These are phyloP conservation scores for Neurospora sp. DNA, from an alignment of 2,329 filamentous ascomycete genomes.

Conservation along the genomic window DNA sequence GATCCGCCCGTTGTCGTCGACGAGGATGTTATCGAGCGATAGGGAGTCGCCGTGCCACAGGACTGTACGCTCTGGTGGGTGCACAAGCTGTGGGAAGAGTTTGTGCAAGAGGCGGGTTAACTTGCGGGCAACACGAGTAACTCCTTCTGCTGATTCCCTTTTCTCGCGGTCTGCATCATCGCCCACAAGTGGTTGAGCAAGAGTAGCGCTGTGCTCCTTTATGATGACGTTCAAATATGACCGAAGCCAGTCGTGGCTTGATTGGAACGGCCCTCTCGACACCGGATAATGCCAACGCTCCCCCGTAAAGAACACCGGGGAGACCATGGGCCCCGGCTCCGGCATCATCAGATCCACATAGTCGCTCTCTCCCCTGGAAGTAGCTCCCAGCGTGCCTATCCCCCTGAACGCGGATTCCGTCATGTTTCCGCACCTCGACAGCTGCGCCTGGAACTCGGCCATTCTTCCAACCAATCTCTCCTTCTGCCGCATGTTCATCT, in stretches of 20 bases:
- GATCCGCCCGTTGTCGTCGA: conserved; percentile 26
- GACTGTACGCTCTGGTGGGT: conserved; percentile 21
- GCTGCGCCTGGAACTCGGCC: conserved; percentile 22
- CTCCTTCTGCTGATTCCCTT: conserved; percentile 22
- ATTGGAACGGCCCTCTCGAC: conserved; percentile 27
- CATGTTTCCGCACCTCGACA: conserved; percentile 16
- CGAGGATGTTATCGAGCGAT: conserved; percentile 28
- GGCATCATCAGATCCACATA: neutral
- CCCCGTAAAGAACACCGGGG: conserved; percentile 25
- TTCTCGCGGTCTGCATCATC: conserved; percentile 20
- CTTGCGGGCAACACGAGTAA: conserved; percentile 17
- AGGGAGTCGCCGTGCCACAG: conserved; percentile 31
- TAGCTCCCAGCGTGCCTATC: conserved; percentile 19
- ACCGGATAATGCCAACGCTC: conserved; percentile 23
- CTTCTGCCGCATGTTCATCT: conserved; percentile 25
- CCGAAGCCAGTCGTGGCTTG: conserved; percentile 29
- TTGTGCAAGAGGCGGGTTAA: conserved; percentile 23
- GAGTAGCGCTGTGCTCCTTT: conserved; percentile 17
- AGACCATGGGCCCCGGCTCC: conserved; percentile 22
- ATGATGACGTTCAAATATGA: conserved; percentile 23
- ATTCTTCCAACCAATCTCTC: conserved; percentile 20
- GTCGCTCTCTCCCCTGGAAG: neutral
- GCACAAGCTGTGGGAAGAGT: conserved; percentile 21
- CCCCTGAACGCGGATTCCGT: conserved; percentile 14
- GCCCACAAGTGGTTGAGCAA: conserved; percentile 9